These are phyloP conservation scores for Talaromyces sp. DNA, from an alignment of 2,329 filamentous ascomycete genomes.

Conservation along the genomic window DNA sequence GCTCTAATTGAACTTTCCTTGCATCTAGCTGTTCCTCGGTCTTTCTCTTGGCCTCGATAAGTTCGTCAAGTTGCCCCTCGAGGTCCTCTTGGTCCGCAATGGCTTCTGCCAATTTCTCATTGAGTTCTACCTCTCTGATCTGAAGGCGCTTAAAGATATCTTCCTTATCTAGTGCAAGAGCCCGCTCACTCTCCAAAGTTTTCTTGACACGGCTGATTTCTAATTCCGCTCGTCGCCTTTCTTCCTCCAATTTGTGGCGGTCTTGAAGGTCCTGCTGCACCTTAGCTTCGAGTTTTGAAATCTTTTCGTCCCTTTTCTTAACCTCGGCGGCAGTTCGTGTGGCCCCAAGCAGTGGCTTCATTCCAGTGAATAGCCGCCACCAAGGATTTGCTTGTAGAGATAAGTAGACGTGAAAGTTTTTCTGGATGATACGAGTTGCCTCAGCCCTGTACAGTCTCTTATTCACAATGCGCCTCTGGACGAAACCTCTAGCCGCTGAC, in stretches of 20 bases:
- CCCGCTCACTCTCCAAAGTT: slow-evolving; percentile 89
- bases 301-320: slow-evolving; percentile 91
- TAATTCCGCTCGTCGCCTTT: slow-evolving; percentile 78
- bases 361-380: slow-evolving; percentile 93
- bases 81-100: slow-evolving; percentile 91
- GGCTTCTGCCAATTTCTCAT: slow-evolving; percentile 87
- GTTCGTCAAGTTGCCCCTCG: slow-evolving; percentile 86
- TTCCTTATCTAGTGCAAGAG: slow-evolving; percentile 95
- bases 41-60: slow-evolving; percentile 84
- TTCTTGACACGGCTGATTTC: slow-evolving; percentile 91
- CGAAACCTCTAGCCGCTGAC: slow-evolving; percentile 84
- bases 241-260: slow-evolving; percentile 81
- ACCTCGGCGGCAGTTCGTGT: slow-evolving; percentile 91
- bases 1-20: slow-evolving; percentile 79
- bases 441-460: slow-evolving; percentile 94
- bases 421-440: slow-evolving; percentile 89
- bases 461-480: slow-evolving; percentile 81
- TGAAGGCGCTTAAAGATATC: slow-evolving; percentile 98
- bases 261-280: slow-evolving; percentile 74
- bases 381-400: slow-evolving; percentile 89
- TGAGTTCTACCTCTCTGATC: slow-evolving; percentile 83
- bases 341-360: slow-evolving; percentile 91
- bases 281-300: slow-evolving; percentile 79
- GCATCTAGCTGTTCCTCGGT: slow-evolving; percentile 81
- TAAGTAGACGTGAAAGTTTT: slow-evolving; percentile 89